Evolutionary conservation across 2,329 filamentous ascomycete species (phyloP), one percentile per base, ranked within the genome.

Genomic region (Dactylellina cionopaga): DNA sequence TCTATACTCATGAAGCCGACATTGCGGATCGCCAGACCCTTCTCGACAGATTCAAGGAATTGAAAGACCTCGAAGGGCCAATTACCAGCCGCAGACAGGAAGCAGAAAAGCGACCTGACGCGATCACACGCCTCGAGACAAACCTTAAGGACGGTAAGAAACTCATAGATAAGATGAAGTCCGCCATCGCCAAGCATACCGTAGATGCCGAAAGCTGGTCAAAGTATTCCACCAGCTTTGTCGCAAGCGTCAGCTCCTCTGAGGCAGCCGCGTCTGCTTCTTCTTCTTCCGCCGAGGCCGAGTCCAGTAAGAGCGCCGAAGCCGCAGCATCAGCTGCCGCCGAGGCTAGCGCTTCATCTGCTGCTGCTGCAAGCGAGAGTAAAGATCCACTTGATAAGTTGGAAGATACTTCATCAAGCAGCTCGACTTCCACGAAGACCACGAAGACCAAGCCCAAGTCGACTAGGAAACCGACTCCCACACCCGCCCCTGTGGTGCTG

Each of bases 21-120:
- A 88, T 92, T 51, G 93, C 95, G 3, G 84, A 86, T 33, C 89
- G 88, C 66, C 87, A 91, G 2, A 88, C 89, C 49, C 86, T 99
- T 77, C 91, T 89, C 80, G 85, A 86, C 62, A 92, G 89, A 79
- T 86, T 96, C 52, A 89, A 91, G 80, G 86, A 86, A 44, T 86
- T 99, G 52, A 89, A 92, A 78, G 86, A 88, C 58, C 86, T 97
- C 47, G 90, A 93, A 56, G 83, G 87, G 29, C 94, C 93, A 1
- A 88, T 96, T 24, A 85, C 92, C 76, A 88, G 86, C 78, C 87
- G 95, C 69, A 88, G 89, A 49, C 85, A 89, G 13, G 94, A 99
- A 80, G 84, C 87, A 1, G 81, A 83, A 10, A 86, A 87, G 79
- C 88, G 94, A 25, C 92, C 92, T 0, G 87, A 87, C 64, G 84